Base-by-base conservation (phyloP, 2,329 filamentous ascomycete species). In the Rugonectria rugulosa region DNA sequence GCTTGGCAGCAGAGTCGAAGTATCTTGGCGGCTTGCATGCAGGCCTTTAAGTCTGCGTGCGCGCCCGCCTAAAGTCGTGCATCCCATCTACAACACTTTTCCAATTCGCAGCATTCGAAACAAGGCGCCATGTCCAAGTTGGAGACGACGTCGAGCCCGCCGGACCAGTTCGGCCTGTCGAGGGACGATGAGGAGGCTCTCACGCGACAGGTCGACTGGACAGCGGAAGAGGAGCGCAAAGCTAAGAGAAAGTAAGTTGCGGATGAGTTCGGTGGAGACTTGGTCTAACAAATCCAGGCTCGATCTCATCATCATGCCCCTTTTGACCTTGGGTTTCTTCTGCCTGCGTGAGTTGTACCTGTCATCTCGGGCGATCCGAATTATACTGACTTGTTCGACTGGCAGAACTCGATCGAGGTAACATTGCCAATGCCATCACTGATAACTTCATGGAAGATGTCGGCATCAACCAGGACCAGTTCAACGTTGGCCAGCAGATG, bases 401-500 rank as follows among this genome's bases (percentile, higher is more conserved):
- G 17, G 9, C 56, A 74, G 72, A 77, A 48, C 70, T 77, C 27
- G 74, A 77, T 47, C 68, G 74, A 19, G 71, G 72, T 29, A 77
- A 77, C 56, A 75, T 82, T 73, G 67, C 75, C 52, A 80, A 79
- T 34, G 80, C 79, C 20, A 65, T 82, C 38, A 82, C 80, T 6
- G 70, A 71, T 2, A 78, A 79, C 54, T 80, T 84, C 61, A 76
- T 81, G 38, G 64, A 74, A 17, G 81, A 84, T 60, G 73, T 84
- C 17, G 69, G 73, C 14, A 76, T 84, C 57, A 75, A 74, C 3
- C 79, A 80, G 5, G 77, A 82, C 54, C 76, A 83, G 57, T 77
- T 82, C 67, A 83, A 83, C 42, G 68, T 81, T 26, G 81, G 81
- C 4, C 76, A 80, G 20, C 79, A 81, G 55, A 70, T 84, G 53